Conservation (phyloP, 2,329 filamentous ascomycete genomes). For the Fonsecaea nubica region DNA sequence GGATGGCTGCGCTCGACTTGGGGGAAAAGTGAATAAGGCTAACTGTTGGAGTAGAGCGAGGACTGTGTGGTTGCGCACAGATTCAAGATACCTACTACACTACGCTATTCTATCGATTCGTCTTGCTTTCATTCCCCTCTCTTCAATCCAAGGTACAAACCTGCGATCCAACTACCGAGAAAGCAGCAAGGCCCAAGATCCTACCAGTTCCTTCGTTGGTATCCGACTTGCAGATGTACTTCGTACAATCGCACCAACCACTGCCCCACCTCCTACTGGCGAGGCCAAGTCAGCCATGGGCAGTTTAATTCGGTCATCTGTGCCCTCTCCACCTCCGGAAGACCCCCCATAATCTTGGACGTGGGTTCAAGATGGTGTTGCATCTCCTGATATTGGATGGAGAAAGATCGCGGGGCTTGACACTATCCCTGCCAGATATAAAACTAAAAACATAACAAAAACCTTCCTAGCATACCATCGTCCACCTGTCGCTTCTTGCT, state of each 20-base stretch:
- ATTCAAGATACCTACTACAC: background rate
- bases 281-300: background rate
- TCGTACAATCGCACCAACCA: background rate
- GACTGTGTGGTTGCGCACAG: background rate
- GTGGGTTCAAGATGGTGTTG: slow-evolving; percentile 2
- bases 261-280: slow-evolving; percentile 3
- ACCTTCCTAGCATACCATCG: background rate
- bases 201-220: background rate
- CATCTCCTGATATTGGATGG: slow-evolving; percentile 9
- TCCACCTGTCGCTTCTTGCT: background rate
- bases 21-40: background rate
- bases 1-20: background rate
- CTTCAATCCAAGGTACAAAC: background rate
- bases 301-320: slow-evolving; percentile 18
- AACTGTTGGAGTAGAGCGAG: background rate
- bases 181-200: background rate
- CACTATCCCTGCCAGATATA: slow-evolving; percentile 8
- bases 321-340: slow-evolving; percentile 29
- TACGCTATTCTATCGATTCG: background rate
- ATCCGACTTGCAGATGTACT: background rate
- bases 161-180: background rate
- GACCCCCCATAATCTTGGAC: slow-evolving; percentile 22
- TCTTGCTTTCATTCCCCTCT: background rate
- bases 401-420: slow-evolving; percentile 21
- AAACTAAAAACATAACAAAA: background rate